A percentile compares a stretch with the other conserved stretches of the same genome.
These are phyloP conservation scores for Colletotrichum musicola DNA, from an alignment of 2,329 filamentous ascomycete genomes.

Conservation along the genomic window DNA sequence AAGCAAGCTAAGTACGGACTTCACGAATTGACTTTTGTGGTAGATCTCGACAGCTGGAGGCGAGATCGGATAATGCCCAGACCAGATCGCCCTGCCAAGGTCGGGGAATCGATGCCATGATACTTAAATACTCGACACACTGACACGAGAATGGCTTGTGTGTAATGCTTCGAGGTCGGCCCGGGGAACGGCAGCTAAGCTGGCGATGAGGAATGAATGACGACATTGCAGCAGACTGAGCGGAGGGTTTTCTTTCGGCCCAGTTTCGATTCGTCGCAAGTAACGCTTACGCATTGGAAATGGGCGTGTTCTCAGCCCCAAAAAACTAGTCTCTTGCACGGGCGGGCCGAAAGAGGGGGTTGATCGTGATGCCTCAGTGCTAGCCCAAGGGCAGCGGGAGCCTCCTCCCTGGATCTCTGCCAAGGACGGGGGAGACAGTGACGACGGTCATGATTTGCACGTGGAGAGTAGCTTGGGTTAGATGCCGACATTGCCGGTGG, in stretches of 20 bases:
- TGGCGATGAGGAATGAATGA: constrained; percentile 34
- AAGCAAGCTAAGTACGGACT: background rate
- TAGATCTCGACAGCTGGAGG: background rate
- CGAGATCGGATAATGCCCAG: constrained; percentile 1
- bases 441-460: constrained; percentile 9
- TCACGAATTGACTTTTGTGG: background rate
- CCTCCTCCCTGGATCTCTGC: constrained; percentile 15
- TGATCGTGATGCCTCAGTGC: constrained; percentile 11
- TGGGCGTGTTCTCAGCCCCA: constrained; percentile 3
- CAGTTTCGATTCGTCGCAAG: constrained; percentile 7
- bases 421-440: constrained; percentile 17
- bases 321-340: constrained; percentile 1
- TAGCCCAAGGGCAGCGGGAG: constrained; percentile 1
- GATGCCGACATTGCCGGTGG: constrained; percentile 34
- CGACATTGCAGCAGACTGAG: constrained; percentile 32
- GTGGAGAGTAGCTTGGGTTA: constrained; percentile 12
- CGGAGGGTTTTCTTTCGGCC: constrained; percentile 10
- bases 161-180: background rate
- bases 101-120: background rate
- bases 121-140: constrained; percentile 29
- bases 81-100: constrained; percentile 2
- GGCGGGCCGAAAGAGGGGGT: constrained; percentile 29
- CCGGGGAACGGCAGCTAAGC: background rate
- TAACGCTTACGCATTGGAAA: constrained; percentile 6
- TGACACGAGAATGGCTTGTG: background rate